Evolutionary conservation across 352 stramenopile species (phyloP).

Genomic region (Phytophthora tubulina): DNA sequence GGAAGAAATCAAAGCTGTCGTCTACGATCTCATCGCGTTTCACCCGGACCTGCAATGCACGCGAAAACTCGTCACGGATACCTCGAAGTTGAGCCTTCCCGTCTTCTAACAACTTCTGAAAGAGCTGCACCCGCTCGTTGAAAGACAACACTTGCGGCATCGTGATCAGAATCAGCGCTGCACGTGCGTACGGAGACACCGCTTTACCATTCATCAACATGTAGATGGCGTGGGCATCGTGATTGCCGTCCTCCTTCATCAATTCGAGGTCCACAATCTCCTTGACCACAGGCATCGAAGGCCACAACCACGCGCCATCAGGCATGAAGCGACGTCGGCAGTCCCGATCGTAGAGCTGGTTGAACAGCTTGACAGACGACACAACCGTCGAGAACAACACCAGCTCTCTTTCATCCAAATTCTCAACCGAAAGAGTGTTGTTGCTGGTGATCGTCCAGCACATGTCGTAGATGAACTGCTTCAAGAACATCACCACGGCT

Average conservation of each 20-base stretch:
- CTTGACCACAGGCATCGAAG: conserved; percentile 70
- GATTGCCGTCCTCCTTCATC: conserved; percentile 64
- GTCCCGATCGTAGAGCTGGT: conserved; percentile 83
- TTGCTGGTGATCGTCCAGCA: conserved; percentile 62
- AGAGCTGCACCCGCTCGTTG: conserved; percentile 75
- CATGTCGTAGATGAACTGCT: conserved; percentile 74
- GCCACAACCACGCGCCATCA: conserved; percentile 73
- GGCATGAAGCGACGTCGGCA: conserved; percentile 59
- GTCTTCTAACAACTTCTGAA: conserved; percentile 75
- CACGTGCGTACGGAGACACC: conserved; percentile 48
- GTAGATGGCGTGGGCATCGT: conserved; percentile 56
- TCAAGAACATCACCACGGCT: conserved; percentile 59
- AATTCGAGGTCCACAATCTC: conserved; percentile 72
- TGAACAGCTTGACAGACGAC: conserved; percentile 80
- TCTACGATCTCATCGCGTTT: conserved; percentile 90
- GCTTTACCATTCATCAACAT: conserved; percentile 53
- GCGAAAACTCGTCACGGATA: conserved; percentile 70
- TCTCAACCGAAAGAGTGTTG: conserved; percentile 25
- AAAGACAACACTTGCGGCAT: conserved; percentile 88
- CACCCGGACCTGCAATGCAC: conserved; percentile 66
- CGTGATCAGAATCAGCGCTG: conserved; percentile 69
- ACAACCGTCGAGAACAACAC: conserved; percentile 60
- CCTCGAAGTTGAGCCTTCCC: conserved; percentile 59
- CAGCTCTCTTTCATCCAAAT: conserved; percentile 39
- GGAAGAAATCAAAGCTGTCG: conserved; percentile 90